phyloP scores from a whole-genome alignment of 805 yeast genomes.

The Wickerhamiella kazuoi region DNA sequence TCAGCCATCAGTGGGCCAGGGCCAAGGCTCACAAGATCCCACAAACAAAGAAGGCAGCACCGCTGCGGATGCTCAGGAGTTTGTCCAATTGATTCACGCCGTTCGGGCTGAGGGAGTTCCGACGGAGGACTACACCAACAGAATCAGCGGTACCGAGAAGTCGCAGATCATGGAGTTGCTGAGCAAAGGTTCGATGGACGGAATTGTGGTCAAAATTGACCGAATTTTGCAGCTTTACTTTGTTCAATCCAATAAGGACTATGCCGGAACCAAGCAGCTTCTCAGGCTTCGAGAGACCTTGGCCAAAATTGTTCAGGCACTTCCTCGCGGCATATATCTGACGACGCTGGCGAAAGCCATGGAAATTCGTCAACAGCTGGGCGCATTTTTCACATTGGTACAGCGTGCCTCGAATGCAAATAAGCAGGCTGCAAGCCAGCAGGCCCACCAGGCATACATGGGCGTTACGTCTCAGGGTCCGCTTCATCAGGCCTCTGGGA shows the following conservation, averaged over 20 bases:
- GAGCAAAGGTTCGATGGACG: constrained; percentile 31
- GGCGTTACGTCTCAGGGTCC: constrained; percentile 1
- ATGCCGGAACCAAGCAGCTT: constrained; percentile 56
- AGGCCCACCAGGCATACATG: constrained; percentile 12
- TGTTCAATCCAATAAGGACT: constrained; percentile 47
- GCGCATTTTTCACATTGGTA: constrained; percentile 57
- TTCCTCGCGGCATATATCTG: constrained; percentile 44
- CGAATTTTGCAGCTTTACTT: constrained; percentile 64
- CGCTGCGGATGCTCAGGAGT: too few species aligned
- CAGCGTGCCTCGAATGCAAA: constrained; percentile 33
- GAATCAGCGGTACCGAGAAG: constrained; percentile 47
- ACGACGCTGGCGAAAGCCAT: constrained; percentile 60
- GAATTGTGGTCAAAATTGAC: constrained; percentile 39
- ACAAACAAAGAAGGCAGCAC: too few species aligned
- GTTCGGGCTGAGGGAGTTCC: constrained; percentile 50
- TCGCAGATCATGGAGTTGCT: constrained; percentile 35
- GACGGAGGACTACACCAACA: constrained; percentile 42
- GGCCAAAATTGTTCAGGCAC: constrained; percentile 52
- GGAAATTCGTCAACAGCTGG: constrained; percentile 53
- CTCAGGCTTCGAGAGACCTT: constrained; percentile 67
- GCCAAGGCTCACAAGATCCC: constrained; percentile 7
- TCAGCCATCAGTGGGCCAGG: too few species aligned
- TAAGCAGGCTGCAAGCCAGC: constrained; percentile 10
- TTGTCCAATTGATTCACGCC: constrained; percentile 49
- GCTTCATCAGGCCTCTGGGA: constrained; percentile 12